Percentiles rank a stretch among this genome's conserved stretches.
These are phyloP conservation scores for Ustilago tritici DNA, from an alignment of 1,284 basidiomycete species.

Conservation along the genomic window DNA sequence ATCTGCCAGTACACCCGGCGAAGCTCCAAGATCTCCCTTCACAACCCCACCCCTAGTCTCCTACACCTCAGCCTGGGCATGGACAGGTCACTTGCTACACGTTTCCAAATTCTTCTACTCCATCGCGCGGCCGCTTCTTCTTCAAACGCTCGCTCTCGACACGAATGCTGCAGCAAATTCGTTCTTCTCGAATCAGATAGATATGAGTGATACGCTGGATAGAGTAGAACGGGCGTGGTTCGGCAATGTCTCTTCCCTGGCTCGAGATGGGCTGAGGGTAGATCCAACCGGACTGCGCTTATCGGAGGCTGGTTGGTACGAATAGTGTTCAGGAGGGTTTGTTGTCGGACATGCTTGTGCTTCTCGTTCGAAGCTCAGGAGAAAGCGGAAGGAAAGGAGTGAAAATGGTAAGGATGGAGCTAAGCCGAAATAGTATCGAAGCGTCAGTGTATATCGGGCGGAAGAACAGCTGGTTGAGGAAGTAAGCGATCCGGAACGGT, in stretches of 20 bases:
- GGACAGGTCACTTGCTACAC: conserved; percentile 17
- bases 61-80: conserved; percentile 22
- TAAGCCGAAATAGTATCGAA: conserved; percentile 23
- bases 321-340: conserved; percentile 43
- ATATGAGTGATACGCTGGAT: not conserved
- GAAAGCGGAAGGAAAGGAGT: not conserved
- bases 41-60: conserved; percentile 12
- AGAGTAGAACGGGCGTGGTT: conserved; percentile 36
- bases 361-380: conserved; percentile 3
- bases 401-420: not conserved
- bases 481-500: conserved; percentile 31
- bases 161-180: not conserved
- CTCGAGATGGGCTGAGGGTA: not conserved
- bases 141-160: conserved; percentile 37
- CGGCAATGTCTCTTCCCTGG: conserved; percentile 26
- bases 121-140: conserved; percentile 31
- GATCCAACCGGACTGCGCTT: conserved; percentile 25
- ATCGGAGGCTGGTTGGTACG: conserved; percentile 41
- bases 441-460: conserved; percentile 50
- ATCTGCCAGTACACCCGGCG: not conserved
- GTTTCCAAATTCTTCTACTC: conserved; percentile 35
- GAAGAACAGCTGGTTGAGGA: conserved; percentile 49
- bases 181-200: conserved; percentile 13
- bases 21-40: conserved; percentile 14
- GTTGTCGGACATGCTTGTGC: conserved; percentile 48